Base-by-base conservation (phyloP, 805 yeast species). In the Pichia manshurica region DNA sequence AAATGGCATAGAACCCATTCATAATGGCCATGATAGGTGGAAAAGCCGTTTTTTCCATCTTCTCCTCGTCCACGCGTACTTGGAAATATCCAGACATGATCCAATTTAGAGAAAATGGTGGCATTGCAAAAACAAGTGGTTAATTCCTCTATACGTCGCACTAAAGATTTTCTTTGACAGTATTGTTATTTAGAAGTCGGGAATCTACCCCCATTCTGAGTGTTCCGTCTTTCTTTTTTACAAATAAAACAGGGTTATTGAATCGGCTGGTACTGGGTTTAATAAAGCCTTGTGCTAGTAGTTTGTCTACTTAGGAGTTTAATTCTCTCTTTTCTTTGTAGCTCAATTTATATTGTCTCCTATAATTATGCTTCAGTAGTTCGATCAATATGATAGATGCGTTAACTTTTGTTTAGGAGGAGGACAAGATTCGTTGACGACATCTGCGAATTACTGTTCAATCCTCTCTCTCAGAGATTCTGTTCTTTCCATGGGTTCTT, bases 1-100 rank as follows among this genome's bases (percentile, higher is more conserved):
- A 44, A 61, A 59, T 0, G 62, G 65, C 61, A 61, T 57, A 6
- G 56, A 1, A 28, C 42, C 48, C 52, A 62, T 38, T 61, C 54
- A 42, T 44, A 59, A 5, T 48, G 47, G 13, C 29, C 36, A 21
- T 17, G 7, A 2, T 28, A 48, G 0, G 61, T 52, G 6, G 21
- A 23, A 62, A 61, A 16, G 64, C 58, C 8, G 62, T 60, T 28
- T 59, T 55, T n/a, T 33, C 35, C 2, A 20, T 28, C 45, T 49
- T 47, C 8, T 35, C 16, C 15, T 33, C 43, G 5, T 34, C 38
- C 9, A 58, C 35, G 17, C 43, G 38, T 2, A 56, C 49, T 31
- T 56, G 60, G 29, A 46, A 52, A 39, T 54, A 56, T 0, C 57
- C 60, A 7, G 44, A 44, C 29, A 40, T 31, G 13, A 58, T 58